Evolutionary conservation across 331 rosid species (phyloP), one percentile per base, ranked within the genome.

Genomic region (Arachis monticola): DNA sequence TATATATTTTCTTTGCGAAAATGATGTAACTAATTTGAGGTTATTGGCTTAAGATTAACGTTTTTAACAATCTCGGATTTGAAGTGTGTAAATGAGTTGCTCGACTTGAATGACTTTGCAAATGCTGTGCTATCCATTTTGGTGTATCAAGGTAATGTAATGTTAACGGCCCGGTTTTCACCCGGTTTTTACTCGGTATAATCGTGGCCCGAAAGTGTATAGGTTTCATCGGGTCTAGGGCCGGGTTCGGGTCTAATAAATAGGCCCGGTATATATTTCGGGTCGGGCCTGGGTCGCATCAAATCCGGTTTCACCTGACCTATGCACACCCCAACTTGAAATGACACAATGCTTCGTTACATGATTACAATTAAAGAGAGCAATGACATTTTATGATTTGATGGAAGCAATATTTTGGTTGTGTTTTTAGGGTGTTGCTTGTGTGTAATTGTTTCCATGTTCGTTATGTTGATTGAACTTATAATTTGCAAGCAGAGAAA

Each of bases 401-500:
- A 4, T 67, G 51, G 3, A 0, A 5, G 38, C 72, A 44, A 47
- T 57, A 76, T 42, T 4, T 48, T 1, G 8, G n/a, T 3, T 44
- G 8, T 48, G 12, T 4, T 6, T 64, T 3, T 38, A 4, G 7
- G 53, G 3, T 1, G 4, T 10, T 51, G 52, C 8, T 30, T 47
- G 0, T 14, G 11, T 27, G 7, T 48, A 7, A 10, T 53, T 46
- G n/a, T 14, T 64, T 4, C n/a, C 0, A 10, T 57, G 32, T 0
- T 45, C 70, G 42, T 32, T 51, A 72, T 45, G 14, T 10, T 14
- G 17, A 53, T 45, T 13, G 8, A 48, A 7, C 42, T 14, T 27
- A 64, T 51, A 48, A 45, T 59, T 0, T 74, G 69, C 72, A 89
- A 93, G 97, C 97, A 0, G 90, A 84, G 83, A 92, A 92, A 72